Percentiles rank a stretch among this genome's conserved stretches.
phyloP scores from a whole-genome alignment of 2,329 filamentous ascomycete genomes.

The Beauveria sp. region DNA sequence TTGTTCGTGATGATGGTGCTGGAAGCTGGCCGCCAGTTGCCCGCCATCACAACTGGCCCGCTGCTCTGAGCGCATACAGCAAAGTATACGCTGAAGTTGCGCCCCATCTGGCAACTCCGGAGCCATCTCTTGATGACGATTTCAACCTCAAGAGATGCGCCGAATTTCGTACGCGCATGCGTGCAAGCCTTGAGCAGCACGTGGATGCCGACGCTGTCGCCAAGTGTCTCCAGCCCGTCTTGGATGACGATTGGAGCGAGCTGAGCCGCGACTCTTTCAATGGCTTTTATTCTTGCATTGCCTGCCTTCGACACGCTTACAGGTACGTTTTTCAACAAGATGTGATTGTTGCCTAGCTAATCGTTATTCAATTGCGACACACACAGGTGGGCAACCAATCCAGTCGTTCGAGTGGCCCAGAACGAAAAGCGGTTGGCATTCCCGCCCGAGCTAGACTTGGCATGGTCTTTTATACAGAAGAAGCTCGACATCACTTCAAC shows the following conservation, averaged over 20 bases:
- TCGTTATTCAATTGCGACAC: neutral
- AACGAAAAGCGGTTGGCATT: neutral
- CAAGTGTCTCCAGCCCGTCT: neutral
- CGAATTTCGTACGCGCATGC: neutral
- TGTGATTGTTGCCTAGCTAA: neutral
- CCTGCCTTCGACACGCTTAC: neutral
- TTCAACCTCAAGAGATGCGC: neutral
- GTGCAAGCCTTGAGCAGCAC: neutral
- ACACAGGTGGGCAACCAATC: slow-evolving; percentile 1
- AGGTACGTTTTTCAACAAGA: neutral
- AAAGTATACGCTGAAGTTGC: neutral
- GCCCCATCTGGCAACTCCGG: neutral
- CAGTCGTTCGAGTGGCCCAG: neutral
- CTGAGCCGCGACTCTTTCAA: slow-evolving; percentile 3
- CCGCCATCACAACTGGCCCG: neutral
- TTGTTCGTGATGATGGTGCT: neutral
- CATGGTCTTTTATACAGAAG: neutral
- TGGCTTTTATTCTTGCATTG: slow-evolving; percentile 2
- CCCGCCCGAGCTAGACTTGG: neutral
- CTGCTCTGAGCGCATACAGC: neutral
- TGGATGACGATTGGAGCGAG: neutral
- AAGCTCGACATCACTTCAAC: neutral
- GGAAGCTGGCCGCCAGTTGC: neutral
- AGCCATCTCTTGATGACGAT: neutral
- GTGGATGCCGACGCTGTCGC: neutral